Base-by-base conservation (phyloP, 495 filamentous ascomycete species). In the Evernia prunastri region DNA sequence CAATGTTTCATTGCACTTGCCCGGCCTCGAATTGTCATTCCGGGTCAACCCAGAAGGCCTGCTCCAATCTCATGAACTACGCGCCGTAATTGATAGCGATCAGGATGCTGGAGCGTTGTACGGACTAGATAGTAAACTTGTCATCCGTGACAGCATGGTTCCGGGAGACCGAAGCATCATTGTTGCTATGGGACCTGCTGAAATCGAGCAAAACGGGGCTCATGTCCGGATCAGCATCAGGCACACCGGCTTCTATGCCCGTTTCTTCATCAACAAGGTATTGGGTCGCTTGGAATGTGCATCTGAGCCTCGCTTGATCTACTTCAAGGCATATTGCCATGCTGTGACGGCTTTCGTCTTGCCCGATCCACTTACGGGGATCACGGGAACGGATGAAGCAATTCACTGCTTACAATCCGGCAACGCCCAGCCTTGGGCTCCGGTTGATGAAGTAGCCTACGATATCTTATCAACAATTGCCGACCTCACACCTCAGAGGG, bases 341-440 rank as follows among this genome's bases (percentile, higher is more conserved):
- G 86, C 85, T 0, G n/a, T 85, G 0, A 89, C 86, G 0, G 82
- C 84, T 3, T 80, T 76, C 58, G 81, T 77, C 53, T 64, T 88
- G 1, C 78, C 82, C 0, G 88, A 91, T 66, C 74, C 77, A 0
- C 69, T 89, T 1, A 86, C 83, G 0, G 62, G 67, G 0, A 76
- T 72, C 33, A 89, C 84, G 4, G 88, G 88, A 0, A 88, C 84
- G 0, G 87, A 89, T 63, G 76, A 87, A 66, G 72, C 75, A 1
- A 68, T 89, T 1, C 61, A 69, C 1, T 79, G 82, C 31, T 73
- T 89, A 11, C 63, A 67, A 4, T 80, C 79, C 6, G 82, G 81
- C 25, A 73, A 81, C 3, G 68, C 82, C 0, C 68, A 77, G 57
- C 87, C 86, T 2, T 87, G 85, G 59, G 69, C 71, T 13, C 66